Conservation (phyloP, 2,329 filamentous ascomycete species). For the Colletotrichum godetiae region DNA sequence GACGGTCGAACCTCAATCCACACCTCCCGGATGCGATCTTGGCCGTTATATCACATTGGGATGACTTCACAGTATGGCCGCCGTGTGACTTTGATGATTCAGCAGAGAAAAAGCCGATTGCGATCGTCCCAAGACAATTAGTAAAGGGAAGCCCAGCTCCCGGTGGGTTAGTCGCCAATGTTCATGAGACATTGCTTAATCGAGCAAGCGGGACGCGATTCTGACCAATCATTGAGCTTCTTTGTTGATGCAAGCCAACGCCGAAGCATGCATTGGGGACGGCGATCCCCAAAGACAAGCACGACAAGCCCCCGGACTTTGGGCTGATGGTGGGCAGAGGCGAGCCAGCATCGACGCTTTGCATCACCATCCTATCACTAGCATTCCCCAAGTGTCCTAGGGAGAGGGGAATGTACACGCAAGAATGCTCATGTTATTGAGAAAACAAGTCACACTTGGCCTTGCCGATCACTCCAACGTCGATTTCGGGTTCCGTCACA, state of each 20-base stretch:
- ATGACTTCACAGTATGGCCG: not conserved
- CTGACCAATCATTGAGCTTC: conserved; percentile 14
- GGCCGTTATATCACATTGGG: conserved; percentile 6
- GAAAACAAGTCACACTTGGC: not conserved
- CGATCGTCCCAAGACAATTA: conserved; percentile 1
- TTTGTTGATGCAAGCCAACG: not conserved
- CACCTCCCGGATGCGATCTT: conserved; percentile 20
- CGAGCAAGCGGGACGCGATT: not conserved
- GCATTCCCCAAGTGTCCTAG: not conserved
- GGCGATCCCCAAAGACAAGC: conserved; percentile 27
- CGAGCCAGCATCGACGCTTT: conserved; percentile 22
- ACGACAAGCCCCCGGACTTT: conserved; percentile 14
- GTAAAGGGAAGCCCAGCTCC: conserved; percentile 8
- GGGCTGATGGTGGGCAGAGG: not conserved
- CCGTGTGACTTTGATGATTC: conserved; percentile 9
- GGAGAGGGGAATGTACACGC: not conserved
- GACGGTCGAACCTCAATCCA: not conserved
- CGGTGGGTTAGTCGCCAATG: not conserved
- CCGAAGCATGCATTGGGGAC: conserved; percentile 33
- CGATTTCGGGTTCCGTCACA: conserved; percentile 12
- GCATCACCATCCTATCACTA: conserved; percentile 20
- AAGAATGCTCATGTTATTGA: conserved; percentile 2
- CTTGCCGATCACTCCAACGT: conserved; percentile 12
- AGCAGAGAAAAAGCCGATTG: conserved; percentile 1
- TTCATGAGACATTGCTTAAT: conserved; percentile 26